Percentiles rank a stretch among this genome's conserved stretches.
These are phyloP conservation scores for Sporisorium scitamineum DNA, from an alignment of 1,284 basidiomycete species.

Conservation along the genomic window DNA sequence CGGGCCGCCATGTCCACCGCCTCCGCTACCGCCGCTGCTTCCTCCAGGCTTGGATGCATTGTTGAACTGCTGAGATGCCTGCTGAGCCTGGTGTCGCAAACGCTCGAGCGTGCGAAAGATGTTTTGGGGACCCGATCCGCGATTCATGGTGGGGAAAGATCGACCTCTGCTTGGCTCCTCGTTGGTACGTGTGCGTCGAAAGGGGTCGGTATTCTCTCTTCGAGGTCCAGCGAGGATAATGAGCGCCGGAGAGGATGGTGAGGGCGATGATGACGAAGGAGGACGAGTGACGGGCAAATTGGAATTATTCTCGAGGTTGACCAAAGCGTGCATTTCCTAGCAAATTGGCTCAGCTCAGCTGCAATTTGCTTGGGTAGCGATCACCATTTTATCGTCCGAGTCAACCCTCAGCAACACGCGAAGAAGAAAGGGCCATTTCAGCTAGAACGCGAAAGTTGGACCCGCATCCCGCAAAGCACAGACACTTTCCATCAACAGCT, in stretches of 20 bases:
- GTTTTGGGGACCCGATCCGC: constrained; percentile 53
- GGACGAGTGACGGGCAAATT: constrained; percentile 1
- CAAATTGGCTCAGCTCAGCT: constrained; percentile 27
- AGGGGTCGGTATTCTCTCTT: too few species aligned
- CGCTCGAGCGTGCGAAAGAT: constrained; percentile 54
- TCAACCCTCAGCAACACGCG: constrained; percentile 15
- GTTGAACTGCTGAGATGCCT: constrained; percentile 44
- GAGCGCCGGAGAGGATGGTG: background rate
- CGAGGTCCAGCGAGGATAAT: background rate
- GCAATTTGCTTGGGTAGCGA: constrained; percentile 13
- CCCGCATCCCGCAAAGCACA: constrained; percentile 27
- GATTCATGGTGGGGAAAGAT: constrained; percentile 27
- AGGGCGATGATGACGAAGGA: constrained; percentile 2
- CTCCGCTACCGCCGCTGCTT: constrained; percentile 55
- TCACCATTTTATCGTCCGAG: constrained; percentile 47
- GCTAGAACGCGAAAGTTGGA: constrained; percentile 20
- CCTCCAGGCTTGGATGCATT: constrained; percentile 54
- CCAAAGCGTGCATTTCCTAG: constrained; percentile 36
- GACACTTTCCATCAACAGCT: constrained; percentile 10
- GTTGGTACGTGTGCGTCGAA: background rate
- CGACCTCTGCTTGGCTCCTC: background rate
- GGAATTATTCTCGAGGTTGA: constrained; percentile 30
- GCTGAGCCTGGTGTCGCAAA: constrained; percentile 53
- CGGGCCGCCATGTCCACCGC: constrained; percentile 71
- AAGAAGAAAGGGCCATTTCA: constrained; percentile 14